Evolutionary conservation across 768 basidiomycete genomes (phyloP), one percentile per base, ranked within the genome.

Genomic region (Mycena olivaceomarginata): DNA sequence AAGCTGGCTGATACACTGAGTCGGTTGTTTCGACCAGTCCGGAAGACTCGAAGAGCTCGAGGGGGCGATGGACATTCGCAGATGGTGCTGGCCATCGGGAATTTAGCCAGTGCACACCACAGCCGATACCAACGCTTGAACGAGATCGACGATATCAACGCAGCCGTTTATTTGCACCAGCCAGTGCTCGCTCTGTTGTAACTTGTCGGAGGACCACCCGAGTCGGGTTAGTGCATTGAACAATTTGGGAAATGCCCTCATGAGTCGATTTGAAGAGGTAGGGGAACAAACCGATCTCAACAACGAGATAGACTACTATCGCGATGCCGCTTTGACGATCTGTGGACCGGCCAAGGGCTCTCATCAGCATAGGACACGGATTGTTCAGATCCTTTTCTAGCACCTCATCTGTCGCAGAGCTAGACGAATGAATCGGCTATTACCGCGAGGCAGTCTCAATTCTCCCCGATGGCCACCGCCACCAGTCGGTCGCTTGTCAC

Each of bases 111-210:
- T 22, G 40, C 67, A n/a, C 67, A 69, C 41, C 40, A 45, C 4
- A 69, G 56, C 56, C 67, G 56, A 31, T 69, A 56, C 67, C 37
- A 68, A 68, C 51, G 67, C 18, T 7, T 69, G 13, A 41, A 57
- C 67, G 67, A 69, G 22, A 69, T 57, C 7, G 67, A 56, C 12
- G 67, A 67, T 51, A 46, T 67, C 31, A 39, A 37, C 31, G 51
- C 66, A 20, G 48, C 66, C 6, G 43, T 67, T 25, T 5, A 64
- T 15, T 8, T 64, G 62, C 37, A 64, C 37, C 15, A 64, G 37
- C 4, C 25, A 25, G 45, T 43, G 22, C 48, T 67, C 22, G 5
- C 43, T 11, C 45, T 46, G 43, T 16, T 67, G n/a, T n/a, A n/a
- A n/a, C n/a, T n/a, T n/a, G 43, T 13, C 65, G 10, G n/a, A 48